Conservation (phyloP, 2,329 filamentous ascomycete genomes). For the Juglanconis oblonga region DNA sequence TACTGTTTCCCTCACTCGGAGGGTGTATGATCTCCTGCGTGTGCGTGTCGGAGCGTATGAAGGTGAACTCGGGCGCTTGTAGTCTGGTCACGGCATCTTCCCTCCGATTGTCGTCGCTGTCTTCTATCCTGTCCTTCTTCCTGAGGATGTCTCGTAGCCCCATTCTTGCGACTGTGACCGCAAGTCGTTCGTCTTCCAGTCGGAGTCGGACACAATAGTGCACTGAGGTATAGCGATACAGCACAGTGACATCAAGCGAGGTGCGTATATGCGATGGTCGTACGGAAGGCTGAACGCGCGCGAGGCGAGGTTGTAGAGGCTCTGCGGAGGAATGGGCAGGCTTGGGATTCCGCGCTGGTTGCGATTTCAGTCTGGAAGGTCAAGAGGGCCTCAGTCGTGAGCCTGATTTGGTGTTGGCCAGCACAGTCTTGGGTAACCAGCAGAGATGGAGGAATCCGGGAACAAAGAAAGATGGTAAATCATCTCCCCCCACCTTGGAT, state of each 20-base stretch:
- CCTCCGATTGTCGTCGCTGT: conserved; percentile 27
- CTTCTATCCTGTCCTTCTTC: conserved; percentile 48
- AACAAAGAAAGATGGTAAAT: neutral
- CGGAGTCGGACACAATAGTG: neutral
- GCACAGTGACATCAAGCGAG: neutral
- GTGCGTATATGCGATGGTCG: neutral
- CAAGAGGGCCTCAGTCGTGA: neutral
- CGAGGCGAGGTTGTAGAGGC: neutral
- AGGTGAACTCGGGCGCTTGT: conserved; percentile 67
- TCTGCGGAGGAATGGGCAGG: neutral
- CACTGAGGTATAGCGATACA: neutral
- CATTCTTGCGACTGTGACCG: conserved; percentile 31
- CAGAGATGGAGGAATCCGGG: too few relatives aligned
- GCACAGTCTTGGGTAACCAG: too few relatives aligned
- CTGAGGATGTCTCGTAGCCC: conserved; percentile 51
- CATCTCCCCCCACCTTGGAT: conserved; percentile 12
- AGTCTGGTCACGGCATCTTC: conserved; percentile 34
- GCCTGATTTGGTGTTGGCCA: neutral
- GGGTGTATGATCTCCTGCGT: conserved; percentile 76
- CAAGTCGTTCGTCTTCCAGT: neutral
- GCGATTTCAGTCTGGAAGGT: neutral
- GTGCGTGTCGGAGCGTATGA: conserved; percentile 80
- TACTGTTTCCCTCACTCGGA: conserved; percentile 39
- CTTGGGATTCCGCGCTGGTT: neutral
- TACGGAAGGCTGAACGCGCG: conserved; percentile 6